These are phyloP conservation scores for Clarireedia homoeocarpa DNA, from an alignment of 2,329 filamentous ascomycete species.

Conservation along the genomic window DNA sequence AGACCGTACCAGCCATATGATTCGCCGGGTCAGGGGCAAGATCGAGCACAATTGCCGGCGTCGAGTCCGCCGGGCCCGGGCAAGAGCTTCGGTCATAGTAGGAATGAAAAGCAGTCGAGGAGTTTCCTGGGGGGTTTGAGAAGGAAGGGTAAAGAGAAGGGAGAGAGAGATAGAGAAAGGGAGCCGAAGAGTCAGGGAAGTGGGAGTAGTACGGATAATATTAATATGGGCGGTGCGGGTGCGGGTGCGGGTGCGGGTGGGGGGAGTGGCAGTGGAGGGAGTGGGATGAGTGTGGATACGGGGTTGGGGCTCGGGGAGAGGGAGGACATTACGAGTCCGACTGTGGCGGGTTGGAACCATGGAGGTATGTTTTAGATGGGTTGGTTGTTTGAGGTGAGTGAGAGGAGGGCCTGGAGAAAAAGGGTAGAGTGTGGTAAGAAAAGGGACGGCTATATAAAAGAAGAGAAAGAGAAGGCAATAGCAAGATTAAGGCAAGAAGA, in stretches of 20 bases:
- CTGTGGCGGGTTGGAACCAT: not conserved
- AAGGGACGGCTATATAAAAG: too few relatives aligned
- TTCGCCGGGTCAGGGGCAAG: slow-evolving; percentile 2
- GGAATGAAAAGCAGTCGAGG: slow-evolving; percentile 23
- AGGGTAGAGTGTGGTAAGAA: too few relatives aligned
- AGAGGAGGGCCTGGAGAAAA: too few relatives aligned
- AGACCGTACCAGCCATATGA: slow-evolving; percentile 11
- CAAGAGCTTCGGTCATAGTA: slow-evolving; percentile 17
- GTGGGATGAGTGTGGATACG: slow-evolving; percentile 1
- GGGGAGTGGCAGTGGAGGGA: not conserved
- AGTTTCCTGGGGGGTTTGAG: slow-evolving; percentile 26
- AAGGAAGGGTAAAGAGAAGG: slow-evolving; percentile 14
- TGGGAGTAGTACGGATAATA: slow-evolving; percentile 2
- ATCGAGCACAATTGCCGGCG: not conserved
- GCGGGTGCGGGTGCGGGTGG: not conserved
- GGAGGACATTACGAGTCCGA: not conserved
- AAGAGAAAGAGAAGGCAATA: too few relatives aligned
- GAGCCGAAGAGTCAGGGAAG: slow-evolving; percentile 8
- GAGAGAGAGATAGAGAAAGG: not conserved
- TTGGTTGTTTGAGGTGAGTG: too few relatives aligned
- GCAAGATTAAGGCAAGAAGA: too few relatives aligned
- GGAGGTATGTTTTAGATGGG: slow-evolving; percentile 2
- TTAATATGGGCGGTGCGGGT: not conserved
- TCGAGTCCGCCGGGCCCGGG: slow-evolving; percentile 23
- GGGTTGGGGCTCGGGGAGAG: not conserved